These are phyloP conservation scores for Elasticomyces elasticus DNA, from an alignment of 495 filamentous ascomycete genomes.

Conservation along the genomic window DNA sequence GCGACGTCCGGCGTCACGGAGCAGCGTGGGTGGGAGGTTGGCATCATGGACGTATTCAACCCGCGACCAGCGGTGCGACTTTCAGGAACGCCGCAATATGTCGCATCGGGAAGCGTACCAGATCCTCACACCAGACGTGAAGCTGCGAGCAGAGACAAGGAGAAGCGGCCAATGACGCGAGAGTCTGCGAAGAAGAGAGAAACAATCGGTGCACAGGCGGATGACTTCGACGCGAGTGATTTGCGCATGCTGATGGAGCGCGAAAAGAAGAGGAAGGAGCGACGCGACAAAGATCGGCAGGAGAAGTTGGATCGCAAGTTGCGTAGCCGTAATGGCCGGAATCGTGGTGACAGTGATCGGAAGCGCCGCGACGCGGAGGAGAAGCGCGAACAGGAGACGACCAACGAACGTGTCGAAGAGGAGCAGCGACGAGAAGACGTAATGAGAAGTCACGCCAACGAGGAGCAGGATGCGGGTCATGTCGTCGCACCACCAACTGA, in stretches of 20 bases:
- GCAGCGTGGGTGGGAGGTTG: slow-evolving; percentile 61
- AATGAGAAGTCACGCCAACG: slow-evolving; percentile 33
- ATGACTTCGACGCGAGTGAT: slow-evolving; percentile 68
- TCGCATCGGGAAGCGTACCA: slow-evolving; percentile 24
- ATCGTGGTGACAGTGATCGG: slow-evolving; percentile 32
- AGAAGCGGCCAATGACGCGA: slow-evolving; percentile 42
- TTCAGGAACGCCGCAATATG: slow-evolving; percentile 49
- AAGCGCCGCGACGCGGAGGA: slow-evolving; percentile 29
- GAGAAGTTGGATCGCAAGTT: slow-evolving; percentile 60
- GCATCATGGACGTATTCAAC: slow-evolving; percentile 60
- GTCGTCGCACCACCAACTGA: slow-evolving; percentile 6
- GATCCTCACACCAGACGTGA: neutral
- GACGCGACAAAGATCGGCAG: slow-evolving; percentile 59
- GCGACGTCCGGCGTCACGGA: slow-evolving; percentile 62
- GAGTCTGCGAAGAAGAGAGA: slow-evolving; percentile 57
- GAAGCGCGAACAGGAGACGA: slow-evolving; percentile 24
- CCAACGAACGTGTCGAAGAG: slow-evolving; percentile 35
- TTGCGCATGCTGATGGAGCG: slow-evolving; percentile 76
- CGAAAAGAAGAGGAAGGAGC: slow-evolving; percentile 66
- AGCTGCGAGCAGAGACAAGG: slow-evolving; percentile 2
- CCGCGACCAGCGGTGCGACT: slow-evolving; percentile 72
- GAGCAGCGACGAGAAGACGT: slow-evolving; percentile 21
- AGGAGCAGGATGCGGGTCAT: slow-evolving; percentile 28
- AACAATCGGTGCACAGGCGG: slow-evolving; percentile 68
- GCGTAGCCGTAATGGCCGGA: slow-evolving; percentile 59